Evolutionary conservation across 139 green algal genomes (phyloP).

Genomic region (Nannochloris sp.): DNA sequence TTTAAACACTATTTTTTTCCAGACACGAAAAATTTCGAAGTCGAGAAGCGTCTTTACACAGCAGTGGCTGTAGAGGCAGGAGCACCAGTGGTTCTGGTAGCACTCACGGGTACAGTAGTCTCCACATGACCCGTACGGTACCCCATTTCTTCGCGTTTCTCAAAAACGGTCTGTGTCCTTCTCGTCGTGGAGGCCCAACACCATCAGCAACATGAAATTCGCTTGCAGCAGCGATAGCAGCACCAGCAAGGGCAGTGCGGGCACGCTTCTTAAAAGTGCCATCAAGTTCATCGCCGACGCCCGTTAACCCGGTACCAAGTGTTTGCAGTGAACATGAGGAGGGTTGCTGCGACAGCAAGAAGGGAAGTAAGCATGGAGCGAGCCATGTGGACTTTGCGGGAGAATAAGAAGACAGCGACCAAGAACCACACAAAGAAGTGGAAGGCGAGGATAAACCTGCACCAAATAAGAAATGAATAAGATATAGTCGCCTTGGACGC

Average conservation of each 20-base stretch:
- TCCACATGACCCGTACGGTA: not conserved
- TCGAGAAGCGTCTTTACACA: not conserved
- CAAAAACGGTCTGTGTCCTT: too few species aligned
- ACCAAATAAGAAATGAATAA: not conserved
- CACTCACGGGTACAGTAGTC: too few species aligned
- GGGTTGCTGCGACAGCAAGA: constrained; percentile 4
- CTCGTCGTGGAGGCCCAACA: not conserved
- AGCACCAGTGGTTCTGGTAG: not conserved
- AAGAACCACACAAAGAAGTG: constrained; percentile 19
- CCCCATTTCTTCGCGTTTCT: not conserved
- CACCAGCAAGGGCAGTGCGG: not conserved
- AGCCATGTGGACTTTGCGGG: not conserved
- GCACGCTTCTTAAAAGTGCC: not conserved
- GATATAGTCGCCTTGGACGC: too few species aligned
- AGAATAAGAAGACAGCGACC: constrained; percentile 6
- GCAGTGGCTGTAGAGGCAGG: not conserved
- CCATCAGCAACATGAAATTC: constrained; percentile 2
- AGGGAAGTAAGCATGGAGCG: not conserved
- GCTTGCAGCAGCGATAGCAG: not conserved
- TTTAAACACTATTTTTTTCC: not conserved
- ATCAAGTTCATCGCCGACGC: not conserved
- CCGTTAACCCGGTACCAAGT: constrained; percentile 4
- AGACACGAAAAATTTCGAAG: not conserved
- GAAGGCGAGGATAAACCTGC: constrained; percentile 1
- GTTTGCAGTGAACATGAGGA: constrained; percentile 23